These are phyloP conservation scores for Rhizophagus clarus DNA, from an alignment of 192 early-diverging fungal species.

Conservation along the genomic window DNA sequence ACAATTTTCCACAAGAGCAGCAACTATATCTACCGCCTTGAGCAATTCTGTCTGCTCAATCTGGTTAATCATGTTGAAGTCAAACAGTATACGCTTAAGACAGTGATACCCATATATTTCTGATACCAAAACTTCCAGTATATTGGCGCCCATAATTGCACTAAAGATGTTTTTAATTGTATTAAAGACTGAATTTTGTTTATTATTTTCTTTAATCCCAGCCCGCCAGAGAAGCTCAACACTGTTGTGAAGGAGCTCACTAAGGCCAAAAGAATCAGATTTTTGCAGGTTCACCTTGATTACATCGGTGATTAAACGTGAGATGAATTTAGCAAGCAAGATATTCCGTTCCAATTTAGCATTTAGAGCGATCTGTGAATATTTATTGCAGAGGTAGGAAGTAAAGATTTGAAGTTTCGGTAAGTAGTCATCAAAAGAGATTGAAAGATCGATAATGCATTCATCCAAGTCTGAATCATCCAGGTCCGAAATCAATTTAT, in stretches of 20 bases:
- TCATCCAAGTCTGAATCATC: no score
- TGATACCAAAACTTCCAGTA: background rate
- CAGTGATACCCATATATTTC: background rate
- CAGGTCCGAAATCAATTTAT: background rate
- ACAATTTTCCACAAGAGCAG: slow-evolving; percentile 6
- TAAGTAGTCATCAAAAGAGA: background rate
- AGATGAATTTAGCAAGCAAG: background rate
- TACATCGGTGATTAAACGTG: background rate
- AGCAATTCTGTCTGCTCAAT: background rate
- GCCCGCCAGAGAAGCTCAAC: slow-evolving; percentile 4
- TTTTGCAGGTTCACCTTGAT: background rate
- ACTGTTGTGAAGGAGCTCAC: background rate
- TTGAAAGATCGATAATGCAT: background rate
- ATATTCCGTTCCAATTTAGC: background rate
- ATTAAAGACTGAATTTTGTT: background rate
- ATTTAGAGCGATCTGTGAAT: background rate
- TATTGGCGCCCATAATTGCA: background rate
- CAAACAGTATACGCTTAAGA: slow-evolving; percentile 1
- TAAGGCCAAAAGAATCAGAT: background rate
- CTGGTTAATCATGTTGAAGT: background rate
- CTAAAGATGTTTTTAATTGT: background rate
- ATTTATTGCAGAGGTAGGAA: background rate
- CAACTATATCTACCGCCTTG: slow-evolving; percentile 3
- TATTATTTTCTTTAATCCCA: background rate
- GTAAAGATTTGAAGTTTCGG: background rate